Percentiles rank a stretch among this genome's conserved stretches.
Evolutionary conservation across 495 filamentous ascomycete genomes (phyloP).

Genomic region (Penicillium cataractarum): DNA sequence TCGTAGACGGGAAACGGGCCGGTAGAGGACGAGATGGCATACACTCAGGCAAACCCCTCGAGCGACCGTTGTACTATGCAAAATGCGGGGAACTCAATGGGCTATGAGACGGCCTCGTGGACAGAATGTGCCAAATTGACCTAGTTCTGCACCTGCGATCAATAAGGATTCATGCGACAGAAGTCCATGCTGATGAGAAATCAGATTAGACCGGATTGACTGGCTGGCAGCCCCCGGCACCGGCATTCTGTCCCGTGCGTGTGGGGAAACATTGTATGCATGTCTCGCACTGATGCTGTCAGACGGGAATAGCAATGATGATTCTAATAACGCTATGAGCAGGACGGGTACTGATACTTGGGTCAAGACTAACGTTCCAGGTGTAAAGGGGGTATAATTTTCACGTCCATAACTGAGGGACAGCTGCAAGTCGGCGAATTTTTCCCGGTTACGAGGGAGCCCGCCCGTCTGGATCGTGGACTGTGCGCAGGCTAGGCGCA

Average conservation of each 20-base stretch:
- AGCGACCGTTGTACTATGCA: neutral
- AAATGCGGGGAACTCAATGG: neutral
- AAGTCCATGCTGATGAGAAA: neutral
- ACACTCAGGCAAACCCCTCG: neutral
- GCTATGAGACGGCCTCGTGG: neutral
- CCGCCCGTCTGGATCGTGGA: conserved; percentile 4
- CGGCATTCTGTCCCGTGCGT: neutral
- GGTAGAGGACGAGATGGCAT: neutral
- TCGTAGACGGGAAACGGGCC: neutral
- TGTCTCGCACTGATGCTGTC: conserved; percentile 2
- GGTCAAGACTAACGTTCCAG: neutral
- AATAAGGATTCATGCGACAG: too few relatives aligned
- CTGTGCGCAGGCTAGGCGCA: neutral
- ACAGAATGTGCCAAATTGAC: neutral
- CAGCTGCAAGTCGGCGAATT: conserved; percentile 4
- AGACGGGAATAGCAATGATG: conserved; percentile 1
- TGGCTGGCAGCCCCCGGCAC: neutral
- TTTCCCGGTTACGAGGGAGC: conserved; percentile 1
- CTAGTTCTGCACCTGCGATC: neutral
- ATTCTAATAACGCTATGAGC: neutral
- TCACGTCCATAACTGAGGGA: neutral
- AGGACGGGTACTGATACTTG: neutral
- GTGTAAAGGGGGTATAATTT: neutral
- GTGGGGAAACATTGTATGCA: neutral
- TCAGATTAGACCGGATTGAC: neutral